Evolutionary conservation across 768 basidiomycete species (phyloP).

Genomic region (Tricholomella constricta): DNA sequence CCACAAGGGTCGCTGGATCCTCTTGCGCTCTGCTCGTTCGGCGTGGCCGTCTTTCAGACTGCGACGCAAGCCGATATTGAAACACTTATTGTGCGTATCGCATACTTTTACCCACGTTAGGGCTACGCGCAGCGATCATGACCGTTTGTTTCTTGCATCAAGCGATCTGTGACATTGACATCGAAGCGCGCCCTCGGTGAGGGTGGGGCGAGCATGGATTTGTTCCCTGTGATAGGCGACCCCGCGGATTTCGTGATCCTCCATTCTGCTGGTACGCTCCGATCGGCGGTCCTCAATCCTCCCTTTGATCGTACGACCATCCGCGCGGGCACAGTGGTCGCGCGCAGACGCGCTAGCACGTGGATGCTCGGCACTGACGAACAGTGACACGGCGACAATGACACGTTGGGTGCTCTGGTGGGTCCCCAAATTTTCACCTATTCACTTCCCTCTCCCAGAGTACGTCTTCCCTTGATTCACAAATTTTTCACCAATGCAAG

Average conservation of each 20-base stretch:
- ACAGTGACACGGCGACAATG: background rate
- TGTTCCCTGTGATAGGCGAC: constrained; percentile 42
- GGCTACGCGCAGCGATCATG: background rate
- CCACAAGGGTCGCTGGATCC: constrained; percentile 69
- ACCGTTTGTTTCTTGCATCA: constrained; percentile 12
- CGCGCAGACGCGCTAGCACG: constrained; percentile 33
- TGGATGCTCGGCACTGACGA: constrained; percentile 31
- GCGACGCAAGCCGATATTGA: constrained; percentile 49
- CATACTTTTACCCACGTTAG: background rate
- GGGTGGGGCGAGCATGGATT: constrained; percentile 23
- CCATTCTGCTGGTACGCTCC: constrained; percentile 46
- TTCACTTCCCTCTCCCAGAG: background rate
- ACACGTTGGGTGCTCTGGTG: too few species aligned
- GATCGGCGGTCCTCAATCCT: constrained; percentile 52
- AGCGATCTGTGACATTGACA: constrained; percentile 55
- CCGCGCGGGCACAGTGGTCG: constrained; percentile 45
- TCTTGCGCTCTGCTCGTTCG: constrained; percentile 58
- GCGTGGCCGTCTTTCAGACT: constrained; percentile 60
- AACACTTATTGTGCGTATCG: constrained; percentile 43
- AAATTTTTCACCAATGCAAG: background rate
- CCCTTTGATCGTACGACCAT: constrained; percentile 53
- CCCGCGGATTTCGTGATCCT: constrained; percentile 62
- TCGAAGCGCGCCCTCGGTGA: constrained; percentile 53
- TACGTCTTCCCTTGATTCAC: background rate
- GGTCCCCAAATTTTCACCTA: too few species aligned